These are phyloP conservation scores for Neopestalotiopsis clavispora DNA, from an alignment of 2,329 filamentous ascomycete species.

Conservation along the genomic window DNA sequence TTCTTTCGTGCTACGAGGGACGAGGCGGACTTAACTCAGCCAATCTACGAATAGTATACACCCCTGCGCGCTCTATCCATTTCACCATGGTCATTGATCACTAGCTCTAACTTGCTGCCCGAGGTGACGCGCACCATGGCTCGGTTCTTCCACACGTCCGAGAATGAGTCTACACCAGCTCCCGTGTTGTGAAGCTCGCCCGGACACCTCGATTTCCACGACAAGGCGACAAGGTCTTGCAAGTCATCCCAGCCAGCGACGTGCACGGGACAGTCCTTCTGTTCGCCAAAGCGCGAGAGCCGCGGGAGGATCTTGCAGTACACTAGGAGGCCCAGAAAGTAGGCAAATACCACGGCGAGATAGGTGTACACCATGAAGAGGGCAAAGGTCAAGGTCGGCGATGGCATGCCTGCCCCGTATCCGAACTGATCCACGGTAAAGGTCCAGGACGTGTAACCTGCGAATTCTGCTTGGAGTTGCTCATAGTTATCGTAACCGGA, in stretches of 20 bases:
- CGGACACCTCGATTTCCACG: background rate
- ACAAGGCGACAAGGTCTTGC: background rate
- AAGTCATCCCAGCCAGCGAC: background rate
- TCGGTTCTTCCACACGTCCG: background rate
- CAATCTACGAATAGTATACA: background rate
- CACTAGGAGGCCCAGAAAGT: background rate
- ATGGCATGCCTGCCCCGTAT: background rate
- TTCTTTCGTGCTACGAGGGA: too few species aligned
- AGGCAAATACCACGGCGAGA: background rate
- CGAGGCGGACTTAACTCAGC: too few species aligned
- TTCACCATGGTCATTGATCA: background rate
- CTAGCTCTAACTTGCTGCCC: background rate
- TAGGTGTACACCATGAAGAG: background rate
- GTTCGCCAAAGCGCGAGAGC: background rate
- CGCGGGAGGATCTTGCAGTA: background rate
- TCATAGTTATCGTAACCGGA: background rate
- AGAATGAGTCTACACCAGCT: background rate
- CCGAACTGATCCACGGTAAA: background rate
- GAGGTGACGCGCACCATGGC: background rate
- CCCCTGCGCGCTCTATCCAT: background rate
- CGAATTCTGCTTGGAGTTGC: background rate
- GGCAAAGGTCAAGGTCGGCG: background rate
- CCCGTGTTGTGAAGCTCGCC: background rate
- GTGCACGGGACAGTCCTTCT: background rate
- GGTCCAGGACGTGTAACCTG: background rate